Conservation (phyloP, 768 basidiomycete species). For the Suillus cothurnatus region DNA sequence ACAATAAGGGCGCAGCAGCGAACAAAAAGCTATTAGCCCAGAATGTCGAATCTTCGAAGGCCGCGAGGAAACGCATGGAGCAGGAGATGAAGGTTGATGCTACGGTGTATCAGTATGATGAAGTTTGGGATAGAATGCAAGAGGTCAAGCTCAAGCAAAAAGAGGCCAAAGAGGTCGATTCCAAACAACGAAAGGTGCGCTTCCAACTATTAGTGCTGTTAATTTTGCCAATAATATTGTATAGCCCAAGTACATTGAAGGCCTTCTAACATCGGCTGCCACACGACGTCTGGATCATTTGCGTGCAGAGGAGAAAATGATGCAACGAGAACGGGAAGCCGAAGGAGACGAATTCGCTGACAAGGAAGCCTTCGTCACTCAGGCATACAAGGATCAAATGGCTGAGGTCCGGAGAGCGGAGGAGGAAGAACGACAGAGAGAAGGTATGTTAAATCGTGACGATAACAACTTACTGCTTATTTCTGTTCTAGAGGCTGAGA, state of each 20-base stretch:
- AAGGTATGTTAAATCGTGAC: slow-evolving; percentile 57
- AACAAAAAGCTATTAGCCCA: slow-evolving; percentile 62
- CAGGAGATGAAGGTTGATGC: slow-evolving; percentile 78
- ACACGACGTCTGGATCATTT: slow-evolving; percentile 87
- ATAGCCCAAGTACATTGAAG: slow-evolving; percentile 92
- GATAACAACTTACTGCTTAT: background rate
- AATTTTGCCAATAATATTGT: slow-evolving; percentile 16
- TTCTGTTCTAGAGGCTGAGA: slow-evolving; percentile 47
- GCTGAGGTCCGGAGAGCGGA: slow-evolving; percentile 88
- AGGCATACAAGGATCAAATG: slow-evolving; percentile 96
- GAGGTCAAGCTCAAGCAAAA: slow-evolving; percentile 76
- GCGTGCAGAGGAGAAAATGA: slow-evolving; percentile 97
- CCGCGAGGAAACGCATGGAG: slow-evolving; percentile 73
- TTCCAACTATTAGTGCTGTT: background rate
- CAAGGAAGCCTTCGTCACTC: slow-evolving; percentile 97
- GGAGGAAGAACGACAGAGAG: slow-evolving; percentile 86
- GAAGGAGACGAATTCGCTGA: slow-evolving; percentile 94
- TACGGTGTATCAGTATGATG: slow-evolving; percentile 93
- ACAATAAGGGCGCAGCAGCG: slow-evolving; percentile 41
- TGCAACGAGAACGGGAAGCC: slow-evolving; percentile 86
- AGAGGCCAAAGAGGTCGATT: slow-evolving; percentile 72
- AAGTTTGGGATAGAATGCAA: slow-evolving; percentile 96
- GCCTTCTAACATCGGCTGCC: slow-evolving; percentile 77
- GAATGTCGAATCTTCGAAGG: slow-evolving; percentile 60
- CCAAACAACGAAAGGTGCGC: slow-evolving; percentile 76